Evolutionary conservation across 2,329 filamentous ascomycete species (phyloP), one percentile per base, ranked within the genome.

Genomic region (Arthrobotrys entomopaga): DNA sequence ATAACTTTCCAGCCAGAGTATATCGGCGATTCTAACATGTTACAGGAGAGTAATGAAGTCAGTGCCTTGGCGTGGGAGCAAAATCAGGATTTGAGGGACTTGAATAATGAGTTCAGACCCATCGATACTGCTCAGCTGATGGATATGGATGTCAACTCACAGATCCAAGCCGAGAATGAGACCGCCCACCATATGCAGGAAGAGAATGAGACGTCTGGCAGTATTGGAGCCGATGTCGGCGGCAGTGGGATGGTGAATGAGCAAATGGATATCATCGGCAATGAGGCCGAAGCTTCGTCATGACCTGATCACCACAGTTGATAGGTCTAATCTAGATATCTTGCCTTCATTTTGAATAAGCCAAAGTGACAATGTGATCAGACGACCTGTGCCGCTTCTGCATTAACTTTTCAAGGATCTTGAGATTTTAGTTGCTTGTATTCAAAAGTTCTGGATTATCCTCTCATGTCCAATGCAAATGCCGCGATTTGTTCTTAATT

Each of bases 51-150:
- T 40, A 29, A 49, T 11, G 34, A 22, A 8, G 60, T 53, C 13
- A 34, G 26, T 11, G 15, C 49, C 16, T 29, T 73, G 61, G 40
- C 56, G 11, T 73, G 69, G 69, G 69, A 73, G 50, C 69, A 73
- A 15, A 73, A 73, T 40, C 61, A 61, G 22, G 69, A 73, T 66
- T 63, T 73, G 69, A 61, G 63, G 42, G 69, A 73, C n/a, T 58
- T 73, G 50, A 73, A 73, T 42, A 50, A 73, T 24, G 69, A 73
- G 29, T 73, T 73, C 46, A 48, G 61, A 8, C 26, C 50, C 4
- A 57, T 61, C 48, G 42, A 50, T 22, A 54, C 57, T 7, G 16
- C 54, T 43, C 50, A 72, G n/a, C 53, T 60, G 16, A 65, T 65
- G 48, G 59, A 61, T 16, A 49, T 49, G n/a, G 66, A 58, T 5